A percentile compares a stretch with the other conserved stretches of the same genome.
Conservation (phyloP, 2,329 filamentous ascomycete genomes). For the Aaosphaeria pasadenensis region DNA sequence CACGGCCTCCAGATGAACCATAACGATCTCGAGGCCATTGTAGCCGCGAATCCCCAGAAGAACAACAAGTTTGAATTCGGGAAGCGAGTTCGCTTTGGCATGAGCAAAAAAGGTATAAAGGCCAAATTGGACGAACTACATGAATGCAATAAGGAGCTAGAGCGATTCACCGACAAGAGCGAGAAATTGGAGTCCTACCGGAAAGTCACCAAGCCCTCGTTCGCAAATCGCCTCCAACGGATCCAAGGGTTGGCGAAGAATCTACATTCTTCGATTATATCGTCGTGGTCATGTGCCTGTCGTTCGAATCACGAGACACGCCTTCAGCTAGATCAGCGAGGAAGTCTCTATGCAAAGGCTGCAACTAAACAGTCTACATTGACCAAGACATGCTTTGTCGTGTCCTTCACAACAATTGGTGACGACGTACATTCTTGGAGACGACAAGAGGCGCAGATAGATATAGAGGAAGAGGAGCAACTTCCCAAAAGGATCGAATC, state of each 20-base stretch:
- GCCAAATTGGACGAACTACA: slow-evolving; percentile 33
- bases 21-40: slow-evolving; percentile 34
- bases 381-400: slow-evolving; percentile 28
- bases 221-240: slow-evolving; percentile 28
- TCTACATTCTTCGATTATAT: slow-evolving; percentile 25
- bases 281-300: slow-evolving; percentile 34
- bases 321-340: slow-evolving; percentile 31
- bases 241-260: slow-evolving; percentile 33
- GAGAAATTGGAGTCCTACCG: slow-evolving; percentile 36
- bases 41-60: slow-evolving; percentile 31
- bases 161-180: slow-evolving; percentile 36
- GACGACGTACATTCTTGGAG: slow-evolving; percentile 18
- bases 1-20: slow-evolving; percentile 23
- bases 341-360: slow-evolving; percentile 18
- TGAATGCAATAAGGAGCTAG: slow-evolving; percentile 38
- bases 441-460: slow-evolving; percentile 32
- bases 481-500: no score
- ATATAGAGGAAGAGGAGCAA: slow-evolving; percentile 24
- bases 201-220: slow-evolving; percentile 31
- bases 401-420: slow-evolving; percentile 27
- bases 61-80: slow-evolving; percentile 33
- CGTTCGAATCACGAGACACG: slow-evolving; percentile 29
- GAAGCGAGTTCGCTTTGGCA: slow-evolving; percentile 34
- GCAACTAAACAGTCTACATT: slow-evolving; percentile 8
- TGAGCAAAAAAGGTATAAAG: slow-evolving; percentile 37